Percentiles rank a stretch among this genome's conserved stretches.
phyloP scores from a whole-genome alignment of 1,284 basidiomycete species.

The Cutaneotrichosporon dermatis region DNA sequence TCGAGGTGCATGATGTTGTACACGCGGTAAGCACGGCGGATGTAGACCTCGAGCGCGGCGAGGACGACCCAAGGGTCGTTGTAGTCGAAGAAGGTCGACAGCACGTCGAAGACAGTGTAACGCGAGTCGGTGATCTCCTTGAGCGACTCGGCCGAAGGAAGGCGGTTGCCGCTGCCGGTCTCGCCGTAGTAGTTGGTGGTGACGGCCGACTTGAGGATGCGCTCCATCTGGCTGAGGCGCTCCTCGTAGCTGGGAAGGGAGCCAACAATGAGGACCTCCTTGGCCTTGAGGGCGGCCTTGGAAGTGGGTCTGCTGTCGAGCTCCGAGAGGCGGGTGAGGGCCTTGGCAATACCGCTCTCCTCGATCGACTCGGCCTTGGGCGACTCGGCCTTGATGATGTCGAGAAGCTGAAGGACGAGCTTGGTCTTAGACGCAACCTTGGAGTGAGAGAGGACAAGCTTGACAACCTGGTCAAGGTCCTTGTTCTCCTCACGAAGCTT shows the following conservation, averaged over 20 bases:
- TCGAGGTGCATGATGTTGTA: constrained; percentile 90
- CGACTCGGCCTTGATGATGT: constrained; percentile 76
- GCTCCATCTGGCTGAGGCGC: constrained; percentile 88
- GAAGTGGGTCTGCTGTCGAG: constrained; percentile 83
- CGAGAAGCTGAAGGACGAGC: constrained; percentile 77
- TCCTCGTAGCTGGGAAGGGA: constrained; percentile 97
- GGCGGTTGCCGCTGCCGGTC: constrained; percentile 60
- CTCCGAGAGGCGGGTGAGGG: constrained; percentile 52
- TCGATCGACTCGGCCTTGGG: constrained; percentile 62
- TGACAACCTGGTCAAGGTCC: constrained; percentile 84
- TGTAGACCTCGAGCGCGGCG: constrained; percentile 93
- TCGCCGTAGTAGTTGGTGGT: constrained; percentile 86
- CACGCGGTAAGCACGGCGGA: constrained; percentile 85
- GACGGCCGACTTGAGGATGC: constrained; percentile 82
- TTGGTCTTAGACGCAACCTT: constrained; percentile 91
- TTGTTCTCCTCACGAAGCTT: constrained; percentile 87
- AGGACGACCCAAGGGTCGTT: constrained; percentile 77
- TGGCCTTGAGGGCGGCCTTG: constrained; percentile 87
- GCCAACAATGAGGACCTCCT: constrained; percentile 92
- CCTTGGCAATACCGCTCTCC: constrained; percentile 43
- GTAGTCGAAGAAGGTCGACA: constrained; percentile 92
- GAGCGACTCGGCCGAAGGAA: constrained; percentile 80
- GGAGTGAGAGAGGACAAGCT: constrained; percentile 87
- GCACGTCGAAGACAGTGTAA: constrained; percentile 95
- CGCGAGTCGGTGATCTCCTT: constrained; percentile 93